Conservation (phyloP, 306 rosid genomes). For the Castanea sativa region DNA sequence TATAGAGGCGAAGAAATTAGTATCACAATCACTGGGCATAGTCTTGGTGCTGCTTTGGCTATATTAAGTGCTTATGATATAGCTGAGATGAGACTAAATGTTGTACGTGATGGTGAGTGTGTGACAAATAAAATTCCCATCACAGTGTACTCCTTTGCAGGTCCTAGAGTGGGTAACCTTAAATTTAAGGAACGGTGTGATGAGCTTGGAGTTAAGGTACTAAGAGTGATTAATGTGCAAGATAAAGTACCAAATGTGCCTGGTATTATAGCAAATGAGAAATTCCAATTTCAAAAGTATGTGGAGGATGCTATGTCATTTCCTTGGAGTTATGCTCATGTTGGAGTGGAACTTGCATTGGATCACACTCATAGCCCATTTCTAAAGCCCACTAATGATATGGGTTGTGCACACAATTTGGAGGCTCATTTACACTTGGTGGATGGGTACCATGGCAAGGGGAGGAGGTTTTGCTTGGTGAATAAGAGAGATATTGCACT, state of each 20-base stretch:
- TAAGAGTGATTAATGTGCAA: constrained; percentile 54
- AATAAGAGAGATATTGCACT: constrained; percentile 55
- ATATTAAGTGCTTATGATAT: constrained; percentile 59
- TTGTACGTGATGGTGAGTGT: neutral
- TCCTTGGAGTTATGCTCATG: constrained; percentile 82
- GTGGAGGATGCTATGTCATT: constrained; percentile 50
- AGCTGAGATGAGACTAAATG: constrained; percentile 47
- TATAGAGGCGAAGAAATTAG: constrained; percentile 53
- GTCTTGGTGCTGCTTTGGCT: constrained; percentile 65
- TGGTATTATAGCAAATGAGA: constrained; percentile 62
- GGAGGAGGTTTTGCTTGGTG: constrained; percentile 27
- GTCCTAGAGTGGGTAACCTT: constrained; percentile 71
- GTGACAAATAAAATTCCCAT: constrained; percentile 24
- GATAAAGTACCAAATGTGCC: constrained; percentile 67
- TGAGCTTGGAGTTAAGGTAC: constrained; percentile 64
- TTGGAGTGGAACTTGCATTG: constrained; percentile 51
- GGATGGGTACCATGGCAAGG: constrained; percentile 59
- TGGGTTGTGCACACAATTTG: constrained; percentile 56
- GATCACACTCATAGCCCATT: constrained; percentile 55
- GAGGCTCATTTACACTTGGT: constrained; percentile 58
- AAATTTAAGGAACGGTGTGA: constrained; percentile 62
- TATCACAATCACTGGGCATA: constrained; percentile 67
- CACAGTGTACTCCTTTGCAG: constrained; percentile 58
- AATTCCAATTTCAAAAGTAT: constrained; percentile 52
- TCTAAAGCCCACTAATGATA: constrained; percentile 43